Base-by-base conservation (phyloP, 2,329 filamentous ascomycete species). In the Claviceps citrina region DNA sequence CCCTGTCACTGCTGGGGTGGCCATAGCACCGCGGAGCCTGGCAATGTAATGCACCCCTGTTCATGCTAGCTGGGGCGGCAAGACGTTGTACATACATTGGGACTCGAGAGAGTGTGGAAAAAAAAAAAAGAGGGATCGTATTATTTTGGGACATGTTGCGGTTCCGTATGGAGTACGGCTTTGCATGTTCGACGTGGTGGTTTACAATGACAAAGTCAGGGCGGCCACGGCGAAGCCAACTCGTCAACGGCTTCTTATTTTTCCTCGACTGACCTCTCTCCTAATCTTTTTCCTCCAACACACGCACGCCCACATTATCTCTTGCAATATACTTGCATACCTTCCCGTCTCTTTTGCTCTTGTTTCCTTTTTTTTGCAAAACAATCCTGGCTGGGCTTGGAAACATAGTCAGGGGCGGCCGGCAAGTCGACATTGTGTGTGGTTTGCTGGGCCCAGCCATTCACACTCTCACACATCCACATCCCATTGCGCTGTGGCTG, bases 1-100 rank as follows among this genome's bases (percentile, higher is more conserved):
- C 45, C 45, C 42, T 44, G 45, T 41, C 38, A 43, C 36, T 41
- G 36, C 45, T 38, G 40, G 44, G 46, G 43, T 41, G 43, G 43
- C 36, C 32, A 39, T 44, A 47, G 45, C 40, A 44, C 45, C 40
- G 38, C 40, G 42, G 40, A 46, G 43, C 44, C 42, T 48, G 41
- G 41, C 46, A 33, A 44, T 44, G 36, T 33, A 38, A 38, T 39
- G 37, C 30, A 39, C 46, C 46, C 47, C 42, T 48, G 46, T 40
- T 44, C 41, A 30, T 44, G 30, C 40, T 39, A 43, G 30, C 36
- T 35, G 36, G 36, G 31, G 31, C 25, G 31, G 36, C 25, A 25
- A 42, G 25, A 39, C 38, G 28, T 39, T 31, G 37, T 42, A 38
- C 26, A 36, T 40, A n/a, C n/a, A n/a, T n/a, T n/a, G n/a, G n/a